Base-by-base conservation (phyloP, 2,329 filamentous ascomycete genomes). In the Cytospora chrysosperma region DNA sequence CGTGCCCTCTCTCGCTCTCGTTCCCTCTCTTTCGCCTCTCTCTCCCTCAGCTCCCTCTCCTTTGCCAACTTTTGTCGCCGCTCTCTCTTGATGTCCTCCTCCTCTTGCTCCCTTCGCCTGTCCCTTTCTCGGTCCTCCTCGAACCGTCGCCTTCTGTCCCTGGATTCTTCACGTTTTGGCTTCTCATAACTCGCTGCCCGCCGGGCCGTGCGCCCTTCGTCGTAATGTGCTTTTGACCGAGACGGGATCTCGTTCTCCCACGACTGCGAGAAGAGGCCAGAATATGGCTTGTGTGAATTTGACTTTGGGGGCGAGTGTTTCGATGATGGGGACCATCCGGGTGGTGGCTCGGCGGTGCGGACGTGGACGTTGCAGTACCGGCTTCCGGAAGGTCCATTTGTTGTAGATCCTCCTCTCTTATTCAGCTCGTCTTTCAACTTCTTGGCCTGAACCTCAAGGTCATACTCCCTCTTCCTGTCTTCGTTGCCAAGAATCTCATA, bases 401-500 rank as follows among this genome's bases (percentile, higher is more conserved):
- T 74, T 8, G 77, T 77, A 0, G 82, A 78, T 4, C 76, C 74
- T 63, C 79, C 74, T 63, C 79, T 79, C 70, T 78, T 76, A 59
- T 71, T 70, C 67, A 78, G 71, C 69, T 84, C 77, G 75, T 85
- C 86, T 72, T 84, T 84, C 70, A 92, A 77, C 73, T 88, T 85
- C 57, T 85, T 85, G 67, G 93, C 75, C 70, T 82, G 86, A 66
- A 89, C 81, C 72, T 88, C 84, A 59, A 92, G 87, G 76, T 98
- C 92, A 75, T 97, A 97, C 69, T 88, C 87, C 64, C 80, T 77
- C 65, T 92, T 83, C 73, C 88, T 86, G 8, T 79, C 81, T 30
- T 94, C 90, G 73, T 97, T 89, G 71, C 87, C 91, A 65, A 99
- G 85, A 32, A 95, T 82, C 76, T 98, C 95, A 77, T 97, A 99